Base-by-base conservation (phyloP, 148 eudicot species). In the Vaccinium macrocarpon region DNA sequence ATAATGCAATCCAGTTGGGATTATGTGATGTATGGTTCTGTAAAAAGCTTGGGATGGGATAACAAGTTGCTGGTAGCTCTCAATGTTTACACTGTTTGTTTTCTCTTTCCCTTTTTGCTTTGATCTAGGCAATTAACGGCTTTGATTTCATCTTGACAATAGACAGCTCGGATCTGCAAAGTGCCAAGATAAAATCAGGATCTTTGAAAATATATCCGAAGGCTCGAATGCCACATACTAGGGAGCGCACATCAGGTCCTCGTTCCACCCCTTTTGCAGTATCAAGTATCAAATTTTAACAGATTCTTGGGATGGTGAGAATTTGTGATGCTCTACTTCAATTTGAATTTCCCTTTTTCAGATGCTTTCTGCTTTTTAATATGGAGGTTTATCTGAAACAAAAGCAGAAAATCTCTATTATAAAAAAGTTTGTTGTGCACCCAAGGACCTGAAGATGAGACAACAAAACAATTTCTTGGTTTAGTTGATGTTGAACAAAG, bases 21-120 rank as follows among this genome's bases (percentile, higher is more conserved):
- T 53, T 59, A 13, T 9, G 4, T n/a, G 11, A 64, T 64, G 27
- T 78, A 16, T 78, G 64, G 81, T 78, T 78, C 66, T 78, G 81
- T 78, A 78, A 78, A 78, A 53, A 27, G 64, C 49, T 27, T 32
- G 29, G 25, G 66, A 35, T 27, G 16, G 83, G 13, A 21, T 80
- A 19, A n/a, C 9, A 81, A 25, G 38, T 68, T 68, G 42, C 73
- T 68, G 27, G 74, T 62, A 81, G 49, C 29, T 62, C 64, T 38
- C 82, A 18, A 16, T 62, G 70, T 46, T 21, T 10, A 7, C 2
- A 1, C 11, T 18, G 64, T 35, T 29, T 19, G 38, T 16, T 19
- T 6, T 77, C 29, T 46, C 15, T 49, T 18, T 9, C 7, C 18
- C 27, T 23, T 12, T 77, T 2, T 25, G 23, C 6, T n/a, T 7